phyloP scores from a whole-genome alignment of 169 alveolate genomes.

The Cryptosporidium andersoni region DNA sequence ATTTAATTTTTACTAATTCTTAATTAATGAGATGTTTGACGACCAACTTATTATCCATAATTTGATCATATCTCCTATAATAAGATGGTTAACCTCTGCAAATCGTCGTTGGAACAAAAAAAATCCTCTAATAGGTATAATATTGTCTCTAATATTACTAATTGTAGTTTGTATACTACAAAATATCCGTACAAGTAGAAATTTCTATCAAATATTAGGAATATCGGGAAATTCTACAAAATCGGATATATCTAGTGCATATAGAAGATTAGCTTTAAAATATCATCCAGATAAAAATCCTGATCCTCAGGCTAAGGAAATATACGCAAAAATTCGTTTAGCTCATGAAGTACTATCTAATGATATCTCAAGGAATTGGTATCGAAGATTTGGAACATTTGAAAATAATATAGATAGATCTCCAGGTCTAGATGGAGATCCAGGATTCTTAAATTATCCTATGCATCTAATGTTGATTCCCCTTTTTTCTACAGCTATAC shows the following conservation, averaged over 20 bases:
- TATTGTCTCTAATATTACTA: conserved; percentile 28
- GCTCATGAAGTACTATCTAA: conserved; percentile 78
- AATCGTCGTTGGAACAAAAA: conserved; percentile 64
- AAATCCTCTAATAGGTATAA: conserved; percentile 35
- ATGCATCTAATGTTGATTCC: conserved; percentile 37
- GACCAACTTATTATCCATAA: conserved; percentile 55
- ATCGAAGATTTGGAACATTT: conserved; percentile 42
- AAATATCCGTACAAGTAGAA: conserved; percentile 70
- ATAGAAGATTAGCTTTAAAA: conserved; percentile 89
- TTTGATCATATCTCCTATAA: conserved; percentile 35
- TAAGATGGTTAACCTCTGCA: conserved; percentile 64
- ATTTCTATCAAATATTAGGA: conserved; percentile 82
- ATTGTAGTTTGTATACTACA: conserved; percentile 44
- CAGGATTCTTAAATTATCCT: conserved; percentile 38
- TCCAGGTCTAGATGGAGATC: conserved; percentile 33
- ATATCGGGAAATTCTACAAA: conserved; percentile 81
- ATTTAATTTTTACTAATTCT: no score
- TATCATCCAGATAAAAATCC: conserved; percentile 94
- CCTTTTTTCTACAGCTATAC: conserved; percentile 51
- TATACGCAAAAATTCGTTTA: conserved; percentile 77
- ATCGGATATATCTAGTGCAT: conserved; percentile 87
- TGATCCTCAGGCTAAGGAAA: conserved; percentile 78
- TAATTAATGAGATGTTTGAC: conserved; percentile 23
- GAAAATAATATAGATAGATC: conserved; percentile 32
- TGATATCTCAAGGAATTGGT: conserved; percentile 54